Percentiles rank a stretch among this genome's conserved stretches.
phyloP scores from a whole-genome alignment of 139 green algal genomes.

The Chlorella sp. region DNA sequence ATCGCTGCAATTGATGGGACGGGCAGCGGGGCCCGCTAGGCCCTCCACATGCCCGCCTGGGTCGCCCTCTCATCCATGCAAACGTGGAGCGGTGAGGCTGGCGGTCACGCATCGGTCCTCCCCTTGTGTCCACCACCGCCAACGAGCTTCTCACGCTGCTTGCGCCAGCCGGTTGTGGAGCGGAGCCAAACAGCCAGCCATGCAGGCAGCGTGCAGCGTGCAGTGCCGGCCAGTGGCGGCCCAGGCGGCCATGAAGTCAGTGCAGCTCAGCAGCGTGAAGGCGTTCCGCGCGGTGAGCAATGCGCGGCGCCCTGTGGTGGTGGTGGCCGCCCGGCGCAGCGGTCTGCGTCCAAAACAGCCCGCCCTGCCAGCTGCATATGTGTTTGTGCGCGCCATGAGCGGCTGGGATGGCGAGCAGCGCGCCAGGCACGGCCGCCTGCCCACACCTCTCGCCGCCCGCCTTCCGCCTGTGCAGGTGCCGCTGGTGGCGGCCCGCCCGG shows the following conservation, averaged over 20 bases:
- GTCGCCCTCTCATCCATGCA: neutral
- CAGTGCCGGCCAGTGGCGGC: slow-evolving; percentile 32
- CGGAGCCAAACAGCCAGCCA: neutral
- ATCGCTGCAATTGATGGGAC: neutral
- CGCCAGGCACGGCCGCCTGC: neutral
- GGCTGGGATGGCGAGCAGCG: too few species aligned
- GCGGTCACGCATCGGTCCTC: neutral
- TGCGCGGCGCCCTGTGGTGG: neutral
- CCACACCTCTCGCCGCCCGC: neutral
- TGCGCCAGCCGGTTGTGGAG: neutral
- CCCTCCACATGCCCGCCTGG: neutral
- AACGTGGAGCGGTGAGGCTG: too few species aligned
- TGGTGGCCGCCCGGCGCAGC: too few species aligned
- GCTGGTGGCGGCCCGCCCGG: slow-evolving; percentile 2
- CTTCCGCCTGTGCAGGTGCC: slow-evolving; percentile 11
- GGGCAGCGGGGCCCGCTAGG: neutral
- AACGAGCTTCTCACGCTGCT: neutral
- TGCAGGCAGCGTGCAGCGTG: slow-evolving; percentile 15
- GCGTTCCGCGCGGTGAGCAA: slow-evolving; percentile 34
- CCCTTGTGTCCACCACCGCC: neutral
- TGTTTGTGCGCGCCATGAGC: too few species aligned
- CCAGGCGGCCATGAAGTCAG: neutral
- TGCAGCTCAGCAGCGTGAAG: slow-evolving; percentile 27
- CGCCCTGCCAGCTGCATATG: too few species aligned
- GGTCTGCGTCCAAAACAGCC: too few species aligned